Evolutionary conservation across 495 filamentous ascomycete genomes (phyloP).

Genomic region (Tuber brumale): DNA sequence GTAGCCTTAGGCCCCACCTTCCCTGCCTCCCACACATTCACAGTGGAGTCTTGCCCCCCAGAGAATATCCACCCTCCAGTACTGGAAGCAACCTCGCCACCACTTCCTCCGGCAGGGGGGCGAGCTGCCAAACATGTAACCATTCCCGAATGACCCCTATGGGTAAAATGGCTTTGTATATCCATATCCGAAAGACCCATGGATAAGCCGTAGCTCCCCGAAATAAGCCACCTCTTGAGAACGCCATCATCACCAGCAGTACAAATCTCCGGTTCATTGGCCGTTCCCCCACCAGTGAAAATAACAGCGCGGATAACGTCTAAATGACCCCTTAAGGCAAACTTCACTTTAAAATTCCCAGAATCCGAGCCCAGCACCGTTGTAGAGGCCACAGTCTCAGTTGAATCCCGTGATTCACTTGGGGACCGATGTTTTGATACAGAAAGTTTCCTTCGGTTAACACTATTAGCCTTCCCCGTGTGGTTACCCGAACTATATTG

Average conservation of each 20-base stretch:
- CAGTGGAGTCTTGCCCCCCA: constrained; percentile 85
- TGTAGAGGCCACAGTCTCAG: constrained; percentile 38
- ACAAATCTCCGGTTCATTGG: constrained; percentile 91
- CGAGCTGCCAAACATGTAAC: constrained; percentile 82
- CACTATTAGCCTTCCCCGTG: constrained; percentile 20
- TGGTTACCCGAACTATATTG: constrained; percentile 18
- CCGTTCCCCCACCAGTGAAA: constrained; percentile 91
- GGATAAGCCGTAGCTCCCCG: constrained; percentile 51
- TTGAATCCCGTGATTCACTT: constrained; percentile 47
- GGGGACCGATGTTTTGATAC: constrained; percentile 54
- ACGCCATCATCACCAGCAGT: constrained; percentile 92
- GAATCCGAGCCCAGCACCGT: constrained; percentile 52
- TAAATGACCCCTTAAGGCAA: constrained; percentile 84
- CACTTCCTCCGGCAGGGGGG: constrained; percentile 54
- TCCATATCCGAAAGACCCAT: constrained; percentile 69
- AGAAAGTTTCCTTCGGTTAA: constrained; percentile 63
- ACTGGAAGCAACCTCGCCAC: constrained; percentile 45
- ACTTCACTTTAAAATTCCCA: constrained; percentile 79
- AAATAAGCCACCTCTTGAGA: constrained; percentile 94
- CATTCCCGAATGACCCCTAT: constrained; percentile 84
- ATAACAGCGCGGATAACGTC: constrained; percentile 89
- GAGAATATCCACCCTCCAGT: constrained; percentile 98
- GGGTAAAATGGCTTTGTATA: constrained; percentile 86
- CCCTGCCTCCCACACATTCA: constrained; percentile 90
- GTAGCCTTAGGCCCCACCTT: constrained; percentile 93